phyloP scores from a whole-genome alignment of 805 yeast species.

The Ogataea dorogensis region DNA sequence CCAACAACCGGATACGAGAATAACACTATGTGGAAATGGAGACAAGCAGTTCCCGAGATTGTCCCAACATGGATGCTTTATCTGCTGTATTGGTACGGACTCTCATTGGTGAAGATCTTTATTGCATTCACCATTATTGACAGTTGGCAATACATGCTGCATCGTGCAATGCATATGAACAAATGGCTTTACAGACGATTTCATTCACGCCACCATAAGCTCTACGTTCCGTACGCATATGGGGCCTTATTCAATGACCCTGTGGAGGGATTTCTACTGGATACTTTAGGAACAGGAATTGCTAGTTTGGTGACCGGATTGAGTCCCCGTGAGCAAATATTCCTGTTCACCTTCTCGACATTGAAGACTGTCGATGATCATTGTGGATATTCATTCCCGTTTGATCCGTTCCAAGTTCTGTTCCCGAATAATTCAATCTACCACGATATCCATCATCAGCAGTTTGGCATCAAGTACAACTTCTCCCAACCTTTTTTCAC shows the following conservation, averaged over 20 bases:
- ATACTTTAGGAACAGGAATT: slow-evolving; percentile 88
- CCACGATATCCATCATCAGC: slow-evolving; percentile 97
- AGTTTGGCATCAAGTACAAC: slow-evolving; percentile 90
- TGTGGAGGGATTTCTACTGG: slow-evolving; percentile 88
- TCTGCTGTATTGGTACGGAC: slow-evolving; percentile 58
- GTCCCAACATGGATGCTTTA: slow-evolving; percentile 49
- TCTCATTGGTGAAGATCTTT: slow-evolving; percentile 55
- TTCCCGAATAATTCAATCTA: slow-evolving; percentile 96
- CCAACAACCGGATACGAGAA: slow-evolving; percentile 54
- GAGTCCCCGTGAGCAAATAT: slow-evolving; percentile 71
- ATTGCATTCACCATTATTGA: slow-evolving; percentile 77
- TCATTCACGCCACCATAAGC: slow-evolving; percentile 92
- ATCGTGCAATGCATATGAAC: slow-evolving; percentile 84
- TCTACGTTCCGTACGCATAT: slow-evolving; percentile 94
- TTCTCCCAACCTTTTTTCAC: slow-evolving; percentile 95
- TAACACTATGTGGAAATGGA: slow-evolving; percentile 45
- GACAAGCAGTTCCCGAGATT: slow-evolving; percentile 35
- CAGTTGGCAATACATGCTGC: slow-evolving; percentile 93
- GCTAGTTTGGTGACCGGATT: slow-evolving; percentile 64
- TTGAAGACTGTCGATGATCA: slow-evolving; percentile 97
- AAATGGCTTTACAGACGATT: slow-evolving; percentile 70
- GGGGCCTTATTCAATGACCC: slow-evolving; percentile 97
- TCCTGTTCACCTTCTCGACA: slow-evolving; percentile 83
- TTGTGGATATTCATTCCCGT: slow-evolving; percentile 95
- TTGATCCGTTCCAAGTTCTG: slow-evolving; percentile 81